Conservation (phyloP, 805 yeast species). For the Yarrowia keelungensis region DNA sequence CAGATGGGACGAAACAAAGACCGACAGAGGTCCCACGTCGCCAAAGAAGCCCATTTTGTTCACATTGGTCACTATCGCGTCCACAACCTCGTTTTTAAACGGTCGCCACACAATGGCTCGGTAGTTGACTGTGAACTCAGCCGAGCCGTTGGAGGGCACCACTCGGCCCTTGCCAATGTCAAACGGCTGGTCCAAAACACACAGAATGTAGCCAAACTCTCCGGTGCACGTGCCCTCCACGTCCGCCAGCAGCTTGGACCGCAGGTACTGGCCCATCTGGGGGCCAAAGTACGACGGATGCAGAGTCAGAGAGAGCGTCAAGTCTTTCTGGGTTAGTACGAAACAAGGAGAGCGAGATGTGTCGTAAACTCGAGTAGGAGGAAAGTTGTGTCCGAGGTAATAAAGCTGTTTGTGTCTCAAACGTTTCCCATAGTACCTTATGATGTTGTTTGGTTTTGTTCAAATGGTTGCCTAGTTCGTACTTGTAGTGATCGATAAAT, state of each 20-base stretch:
- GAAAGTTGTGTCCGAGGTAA: no score
- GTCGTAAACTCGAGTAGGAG: not conserved
- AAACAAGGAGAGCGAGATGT: not conserved
- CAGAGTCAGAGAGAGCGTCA: conserved; percentile 86
- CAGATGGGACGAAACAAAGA: conserved; percentile 91
- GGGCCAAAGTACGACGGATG: conserved; percentile 99
- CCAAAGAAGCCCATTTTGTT: conserved; percentile 96
- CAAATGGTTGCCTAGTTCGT: no score
- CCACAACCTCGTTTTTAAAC: conserved; percentile 96
- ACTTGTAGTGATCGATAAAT: no score
- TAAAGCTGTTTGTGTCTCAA: not conserved
- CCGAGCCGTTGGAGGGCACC: conserved; percentile 89
- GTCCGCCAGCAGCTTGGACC: conserved; percentile 88
- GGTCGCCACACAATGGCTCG: conserved; percentile 98
- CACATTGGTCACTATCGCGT: conserved; percentile 92
- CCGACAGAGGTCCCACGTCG: conserved; percentile 95
- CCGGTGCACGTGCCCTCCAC: conserved; percentile 99
- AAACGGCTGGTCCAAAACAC: conserved; percentile 92
- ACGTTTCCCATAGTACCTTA: no score
- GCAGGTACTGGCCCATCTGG: conserved; percentile 91
- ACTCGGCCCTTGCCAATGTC: conserved; percentile 95
- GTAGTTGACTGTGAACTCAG: conserved; percentile 95
- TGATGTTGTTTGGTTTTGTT: no score
- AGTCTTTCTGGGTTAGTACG: conserved; percentile 62
- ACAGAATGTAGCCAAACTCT: conserved; percentile 95